phyloP scores from a whole-genome alignment of 2,329 filamentous ascomycete genomes.

The Myriosclerotinia scirpicola region DNA sequence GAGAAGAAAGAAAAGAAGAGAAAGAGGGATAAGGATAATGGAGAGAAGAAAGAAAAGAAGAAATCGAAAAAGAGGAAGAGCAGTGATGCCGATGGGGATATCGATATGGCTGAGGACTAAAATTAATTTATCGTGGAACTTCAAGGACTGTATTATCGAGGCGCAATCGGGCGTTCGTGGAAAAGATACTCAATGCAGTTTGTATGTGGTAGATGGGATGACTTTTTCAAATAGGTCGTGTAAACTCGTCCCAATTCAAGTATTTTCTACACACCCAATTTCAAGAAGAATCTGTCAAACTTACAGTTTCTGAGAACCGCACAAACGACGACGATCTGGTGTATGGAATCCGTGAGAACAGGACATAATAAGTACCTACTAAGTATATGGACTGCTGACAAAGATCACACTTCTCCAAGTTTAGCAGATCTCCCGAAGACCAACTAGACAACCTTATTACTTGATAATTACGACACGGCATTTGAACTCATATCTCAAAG shows the following conservation, averaged over 20 bases:
- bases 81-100: conserved; percentile 24
- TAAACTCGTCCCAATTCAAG: conserved; percentile 10
- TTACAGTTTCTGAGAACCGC: neutral
- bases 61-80: conserved; percentile 27
- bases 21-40: conserved; percentile 33
- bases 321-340: neutral
- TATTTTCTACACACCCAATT: conserved; percentile 9
- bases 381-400: conserved; percentile 12
- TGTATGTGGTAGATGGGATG: conserved; percentile 13
- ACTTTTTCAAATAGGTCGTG: neutral
- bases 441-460: neutral
- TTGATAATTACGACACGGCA: neutral
- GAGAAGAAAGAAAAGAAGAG: conserved; percentile 54
- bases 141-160: neutral
- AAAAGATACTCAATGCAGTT: conserved; percentile 16
- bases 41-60: conserved; percentile 35
- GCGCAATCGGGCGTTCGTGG: conserved; percentile 22
- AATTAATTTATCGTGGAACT: conserved; percentile 5
- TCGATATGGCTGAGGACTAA: conserved; percentile 23
- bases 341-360: neutral
- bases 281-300: neutral
- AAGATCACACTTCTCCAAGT: conserved; percentile 2
- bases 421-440: neutral
- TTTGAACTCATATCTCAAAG: conserved; percentile 8
- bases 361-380: neutral